Percentiles rank a stretch among this genome's conserved stretches.
Conservation (phyloP, 352 stramenopile species). For the Pythium phragmitis region DNA sequence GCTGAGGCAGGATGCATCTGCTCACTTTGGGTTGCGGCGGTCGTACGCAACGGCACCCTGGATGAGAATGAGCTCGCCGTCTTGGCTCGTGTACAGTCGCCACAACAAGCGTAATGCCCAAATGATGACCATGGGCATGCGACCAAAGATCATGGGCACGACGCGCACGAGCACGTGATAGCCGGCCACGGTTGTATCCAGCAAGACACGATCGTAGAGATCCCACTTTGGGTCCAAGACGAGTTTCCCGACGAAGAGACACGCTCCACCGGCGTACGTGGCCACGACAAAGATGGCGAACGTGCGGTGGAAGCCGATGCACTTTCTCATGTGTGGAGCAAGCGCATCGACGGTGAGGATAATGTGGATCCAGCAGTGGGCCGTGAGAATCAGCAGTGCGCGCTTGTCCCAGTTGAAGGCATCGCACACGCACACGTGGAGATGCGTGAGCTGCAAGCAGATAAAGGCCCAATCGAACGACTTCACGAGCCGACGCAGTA, state of each 20-base stretch:
- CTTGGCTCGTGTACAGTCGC: slow-evolving; percentile 7
- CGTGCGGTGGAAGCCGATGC: not conserved
- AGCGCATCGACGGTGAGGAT: slow-evolving; percentile 27
- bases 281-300: slow-evolving; percentile 9
- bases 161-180: slow-evolving; percentile 5
- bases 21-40: not conserved
- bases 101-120: slow-evolving; percentile 24
- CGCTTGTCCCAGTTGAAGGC: slow-evolving; percentile 29
- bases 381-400: slow-evolving; percentile 10
- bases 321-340: not conserved
- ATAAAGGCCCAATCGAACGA: slow-evolving; percentile 39
- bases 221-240: slow-evolving; percentile 9
- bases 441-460: slow-evolving; percentile 30
- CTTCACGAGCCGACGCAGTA: slow-evolving; percentile 21
- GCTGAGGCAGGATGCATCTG: not conserved
- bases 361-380: slow-evolving; percentile 28
- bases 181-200: not conserved
- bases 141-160: slow-evolving; percentile 23
- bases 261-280: not conserved
- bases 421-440: slow-evolving; percentile 27
- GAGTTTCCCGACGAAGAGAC: slow-evolving; percentile 10
- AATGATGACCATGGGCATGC: slow-evolving; percentile 15
- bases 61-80: slow-evolving; percentile 19
- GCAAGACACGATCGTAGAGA: slow-evolving; percentile 17
- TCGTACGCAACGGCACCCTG: slow-evolving; percentile 26